Base-by-base conservation (phyloP, 2,329 filamentous ascomycete genomes). In the Ascosphaera pollenicola region DNA sequence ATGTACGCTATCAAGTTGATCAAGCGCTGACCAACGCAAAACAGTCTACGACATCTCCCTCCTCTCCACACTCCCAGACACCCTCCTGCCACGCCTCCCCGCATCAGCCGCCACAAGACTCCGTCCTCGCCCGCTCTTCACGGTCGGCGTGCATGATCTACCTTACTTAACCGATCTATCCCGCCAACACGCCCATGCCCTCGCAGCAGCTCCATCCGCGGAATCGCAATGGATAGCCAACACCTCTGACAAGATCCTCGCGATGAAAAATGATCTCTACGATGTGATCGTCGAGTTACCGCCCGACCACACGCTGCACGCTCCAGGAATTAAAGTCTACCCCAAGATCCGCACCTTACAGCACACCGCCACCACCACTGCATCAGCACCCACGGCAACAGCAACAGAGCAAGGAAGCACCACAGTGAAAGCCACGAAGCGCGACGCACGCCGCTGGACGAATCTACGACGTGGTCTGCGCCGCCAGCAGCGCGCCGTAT, bases 41-140 rank as follows among this genome's bases (percentile, higher is more conserved):
- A 31, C 45, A 87, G 89, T 95, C 44, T 98, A 95, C 59, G 75
- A 89, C 54, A 70, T 95, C 39, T 94, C 87, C n/a, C 69, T 95
- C 40, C 66, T 98, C 26, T 84, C 85, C 35, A 92, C 84, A 48
- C 77, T 95, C 35, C 84, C 89, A 19, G 66, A 76, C 30, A 73
- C 78, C 21, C 69, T 84, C 35, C 65, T 69, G 41, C 73, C 84
- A 39, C 60, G 77, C 11, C 64, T 93, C n/a, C 70, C 76, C 16
- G 55, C 69, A 1, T 65, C 66, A 18, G 66, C 70, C 3, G 65
- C 73, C 18, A 66, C 70, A 1, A 66, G 78, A 43, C 68, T 62
- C 11, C 59, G 82, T 42, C 66, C 89, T 21, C 71, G 75, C 17
- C 79, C 87, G 0, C 68, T 98, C n/a, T 98, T 95, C 61, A 84